Evolutionary conservation across 2,329 filamentous ascomycete genomes (phyloP).

Genomic region (Alternaria gansuensis): DNA sequence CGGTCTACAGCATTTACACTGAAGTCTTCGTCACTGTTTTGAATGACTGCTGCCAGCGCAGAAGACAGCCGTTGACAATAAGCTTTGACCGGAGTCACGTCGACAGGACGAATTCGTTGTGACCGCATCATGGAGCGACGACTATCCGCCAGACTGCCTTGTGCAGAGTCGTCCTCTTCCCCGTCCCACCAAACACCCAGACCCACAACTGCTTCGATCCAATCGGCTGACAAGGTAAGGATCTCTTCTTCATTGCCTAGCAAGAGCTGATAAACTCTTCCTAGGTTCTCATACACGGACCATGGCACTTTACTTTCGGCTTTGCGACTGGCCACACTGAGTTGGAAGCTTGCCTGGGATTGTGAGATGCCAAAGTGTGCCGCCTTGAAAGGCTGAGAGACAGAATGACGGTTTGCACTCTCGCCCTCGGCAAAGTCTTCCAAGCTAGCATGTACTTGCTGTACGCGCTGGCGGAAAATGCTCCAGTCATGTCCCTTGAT

Average conservation of each 20-base stretch:
- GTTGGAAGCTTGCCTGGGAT: slow-evolving; percentile 65
- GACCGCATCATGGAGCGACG: slow-evolving; percentile 54
- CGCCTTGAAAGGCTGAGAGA: slow-evolving; percentile 57
- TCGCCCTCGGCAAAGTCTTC: slow-evolving; percentile 81
- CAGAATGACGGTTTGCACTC: slow-evolving; percentile 59
- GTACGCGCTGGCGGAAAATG: slow-evolving; percentile 79
- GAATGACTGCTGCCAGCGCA: slow-evolving; percentile 72
- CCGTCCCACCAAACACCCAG: slow-evolving; percentile 94
- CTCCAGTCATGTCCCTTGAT: slow-evolving; percentile 83
- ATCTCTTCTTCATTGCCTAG: slow-evolving; percentile 80
- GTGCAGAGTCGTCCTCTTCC: slow-evolving; percentile 61
- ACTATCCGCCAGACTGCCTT: slow-evolving; percentile 57
- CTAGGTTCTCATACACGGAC: slow-evolving; percentile 86
- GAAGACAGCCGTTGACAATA: slow-evolving; percentile 78
- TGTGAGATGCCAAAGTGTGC: slow-evolving; percentile 51
- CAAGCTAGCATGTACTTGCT: slow-evolving; percentile 73
- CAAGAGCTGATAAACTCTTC: slow-evolving; percentile 80
- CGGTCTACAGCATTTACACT: slow-evolving; percentile 77
- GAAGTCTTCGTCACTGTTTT: slow-evolving; percentile 72
- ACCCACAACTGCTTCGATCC: slow-evolving; percentile 87
- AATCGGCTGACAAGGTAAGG: slow-evolving; percentile 80
- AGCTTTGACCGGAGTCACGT: slow-evolving; percentile 66
- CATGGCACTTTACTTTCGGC: slow-evolving; percentile 89
- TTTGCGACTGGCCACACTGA: slow-evolving; percentile 72
- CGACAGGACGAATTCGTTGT: slow-evolving; percentile 57